Percentiles rank a stretch among this genome's conserved stretches.
These are phyloP conservation scores for Saccharomyces hybrid DNA, from an alignment of 1,139 yeast species.

Conservation along the genomic window DNA sequence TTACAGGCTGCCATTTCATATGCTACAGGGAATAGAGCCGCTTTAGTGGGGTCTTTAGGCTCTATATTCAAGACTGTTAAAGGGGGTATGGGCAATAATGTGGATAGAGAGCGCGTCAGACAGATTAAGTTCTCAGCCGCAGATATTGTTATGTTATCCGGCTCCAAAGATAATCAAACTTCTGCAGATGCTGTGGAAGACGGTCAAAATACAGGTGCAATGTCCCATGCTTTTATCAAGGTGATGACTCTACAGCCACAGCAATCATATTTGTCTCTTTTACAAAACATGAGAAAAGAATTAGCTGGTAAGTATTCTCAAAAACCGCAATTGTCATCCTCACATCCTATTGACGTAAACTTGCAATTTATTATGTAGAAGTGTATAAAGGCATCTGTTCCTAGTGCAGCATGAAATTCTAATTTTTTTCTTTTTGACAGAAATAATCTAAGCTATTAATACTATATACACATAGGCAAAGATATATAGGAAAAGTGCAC, in stretches of 20 bases:
- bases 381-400: not conserved
- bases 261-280: slow-evolving; percentile 68
- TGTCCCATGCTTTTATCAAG: slow-evolving; percentile 82
- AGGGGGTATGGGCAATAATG: slow-evolving; percentile 22
- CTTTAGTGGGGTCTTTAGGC: slow-evolving; percentile 42
- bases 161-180: slow-evolving; percentile 83
- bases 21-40: slow-evolving; percentile 59
- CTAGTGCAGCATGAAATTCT: too few species aligned
- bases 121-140: slow-evolving; percentile 75
- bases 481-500: not conserved
- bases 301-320: slow-evolving; percentile 69
- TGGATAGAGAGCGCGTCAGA: slow-evolving; percentile 40
- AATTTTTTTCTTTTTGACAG: too few species aligned
- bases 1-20: slow-evolving; percentile 64
- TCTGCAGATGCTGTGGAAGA: slow-evolving; percentile 74
- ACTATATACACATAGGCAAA: not conserved
- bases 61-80: slow-evolving; percentile 46
- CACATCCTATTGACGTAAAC: slow-evolving; percentile 81
- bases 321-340: slow-evolving; percentile 79
- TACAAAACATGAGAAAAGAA: slow-evolving; percentile 72
- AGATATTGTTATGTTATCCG: slow-evolving; percentile 78
- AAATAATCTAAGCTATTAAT: not conserved
- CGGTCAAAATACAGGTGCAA: slow-evolving; percentile 84
- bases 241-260: slow-evolving; percentile 61
- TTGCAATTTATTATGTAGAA: slow-evolving; percentile 42